These are phyloP conservation scores for Lavandula angustifolia DNA, from an alignment of 257 asterid species.

Conservation along the genomic window DNA sequence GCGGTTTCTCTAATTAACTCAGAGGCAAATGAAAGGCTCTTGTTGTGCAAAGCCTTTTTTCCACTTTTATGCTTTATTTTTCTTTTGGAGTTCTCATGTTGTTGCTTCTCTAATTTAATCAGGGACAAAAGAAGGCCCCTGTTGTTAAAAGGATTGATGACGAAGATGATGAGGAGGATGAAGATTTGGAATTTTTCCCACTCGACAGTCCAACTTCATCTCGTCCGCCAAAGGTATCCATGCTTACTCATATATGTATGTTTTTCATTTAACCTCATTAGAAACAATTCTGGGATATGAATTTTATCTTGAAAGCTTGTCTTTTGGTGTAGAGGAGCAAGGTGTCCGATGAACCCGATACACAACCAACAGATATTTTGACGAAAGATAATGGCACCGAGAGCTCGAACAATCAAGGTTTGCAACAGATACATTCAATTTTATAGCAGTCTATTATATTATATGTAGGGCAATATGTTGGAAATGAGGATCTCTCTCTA, in stretches of 20 bases:
- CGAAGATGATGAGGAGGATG: conserved; percentile 55
- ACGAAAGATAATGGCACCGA: conserved; percentile 34
- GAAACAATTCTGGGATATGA: neutral
- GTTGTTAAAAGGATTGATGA: conserved; percentile 59
- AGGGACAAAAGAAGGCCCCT: conserved; percentile 51
- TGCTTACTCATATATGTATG: neutral
- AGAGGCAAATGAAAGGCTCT: conserved; percentile 50
- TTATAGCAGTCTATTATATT: neutral
- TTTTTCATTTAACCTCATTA: neutral
- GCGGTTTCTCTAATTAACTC: conserved; percentile 25
- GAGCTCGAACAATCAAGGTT: conserved; percentile 47
- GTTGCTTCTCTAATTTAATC: conserved; percentile 21
- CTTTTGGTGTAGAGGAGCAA: conserved; percentile 50
- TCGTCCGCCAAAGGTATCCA: conserved; percentile 48
- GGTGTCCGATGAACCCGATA: conserved; percentile 36
- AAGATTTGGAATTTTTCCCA: conserved; percentile 31
- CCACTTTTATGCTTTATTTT: conserved; percentile 11
- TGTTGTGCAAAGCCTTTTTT: neutral
- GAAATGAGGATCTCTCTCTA: neutral
- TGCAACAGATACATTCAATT: conserved; percentile 25
- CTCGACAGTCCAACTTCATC: conserved; percentile 33
- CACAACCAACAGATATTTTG: conserved; percentile 49
- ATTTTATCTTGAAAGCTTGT: conserved; percentile 8
- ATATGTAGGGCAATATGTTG: neutral
- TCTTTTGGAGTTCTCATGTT: conserved; percentile 2